Percentiles rank a stretch among this genome's conserved stretches.
These are phyloP conservation scores for Phyllosticta citribraziliensis DNA, from an alignment of 2,329 filamentous ascomycete genomes.

Conservation along the genomic window DNA sequence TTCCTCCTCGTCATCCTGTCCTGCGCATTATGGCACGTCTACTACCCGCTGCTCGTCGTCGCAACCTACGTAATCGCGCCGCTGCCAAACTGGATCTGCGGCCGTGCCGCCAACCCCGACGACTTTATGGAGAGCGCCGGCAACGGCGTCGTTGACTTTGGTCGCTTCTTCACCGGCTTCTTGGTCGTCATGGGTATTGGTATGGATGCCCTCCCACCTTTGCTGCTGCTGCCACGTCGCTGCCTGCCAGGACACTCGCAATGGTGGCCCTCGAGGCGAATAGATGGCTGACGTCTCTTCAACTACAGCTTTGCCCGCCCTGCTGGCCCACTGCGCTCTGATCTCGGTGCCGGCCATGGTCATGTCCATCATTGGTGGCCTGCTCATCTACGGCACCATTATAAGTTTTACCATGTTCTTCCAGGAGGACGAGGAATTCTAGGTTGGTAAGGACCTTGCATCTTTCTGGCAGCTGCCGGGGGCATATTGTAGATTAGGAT, in stretches of 20 bases:
- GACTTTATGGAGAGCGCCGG: slow-evolving; percentile 86
- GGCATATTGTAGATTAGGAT: slow-evolving; percentile 9
- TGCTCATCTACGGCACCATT: slow-evolving; percentile 95
- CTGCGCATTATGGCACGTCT: slow-evolving; percentile 88
- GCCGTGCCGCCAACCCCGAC: slow-evolving; percentile 79
- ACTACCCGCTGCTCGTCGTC: slow-evolving; percentile 90
- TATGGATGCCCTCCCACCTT: slow-evolving; percentile 40
- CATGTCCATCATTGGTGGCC: slow-evolving; percentile 87
- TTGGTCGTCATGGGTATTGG: slow-evolving; percentile 96
- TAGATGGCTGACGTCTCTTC: slow-evolving; percentile 2
- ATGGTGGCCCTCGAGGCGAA: neutral
- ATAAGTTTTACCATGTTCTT: slow-evolving; percentile 99
- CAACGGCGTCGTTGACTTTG: slow-evolving; percentile 81
- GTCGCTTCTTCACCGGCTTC: slow-evolving; percentile 88
- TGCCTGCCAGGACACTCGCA: neutral
- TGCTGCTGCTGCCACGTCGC: neutral
- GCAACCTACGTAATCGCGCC: slow-evolving; percentile 91
- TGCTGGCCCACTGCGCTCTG: slow-evolving; percentile 77
- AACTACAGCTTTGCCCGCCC: slow-evolving; percentile 64
- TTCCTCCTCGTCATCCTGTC: slow-evolving; percentile 99
- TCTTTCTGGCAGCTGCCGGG: neutral
- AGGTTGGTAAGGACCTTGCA: slow-evolving; percentile 17
- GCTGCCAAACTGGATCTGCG: slow-evolving; percentile 92
- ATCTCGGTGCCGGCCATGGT: slow-evolving; percentile 80
- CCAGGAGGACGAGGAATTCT: slow-evolving; percentile 95